Base-by-base conservation (phyloP, 345 rosid genomes). In the Clausena lansium region DNA sequence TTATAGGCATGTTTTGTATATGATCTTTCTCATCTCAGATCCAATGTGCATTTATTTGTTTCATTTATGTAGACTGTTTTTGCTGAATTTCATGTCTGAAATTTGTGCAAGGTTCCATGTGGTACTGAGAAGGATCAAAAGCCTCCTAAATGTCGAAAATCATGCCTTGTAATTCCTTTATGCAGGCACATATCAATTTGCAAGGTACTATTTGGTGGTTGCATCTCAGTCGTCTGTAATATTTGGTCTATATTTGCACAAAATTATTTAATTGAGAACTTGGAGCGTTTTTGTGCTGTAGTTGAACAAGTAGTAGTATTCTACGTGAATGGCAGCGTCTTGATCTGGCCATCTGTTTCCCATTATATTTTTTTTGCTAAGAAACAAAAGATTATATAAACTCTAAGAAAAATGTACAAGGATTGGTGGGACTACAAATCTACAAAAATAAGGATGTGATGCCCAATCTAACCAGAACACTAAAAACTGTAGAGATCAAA, bases 81-180 rank as follows among this genome's bases (percentile, higher is more conserved):
- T 27, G 4, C 38, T 65, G 67, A 47, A 15, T 75, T 45, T 75
- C 27, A 28, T 67, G 20, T 50, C 27, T 77, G 64, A 79, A 69
- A 62, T 80, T 82, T 78, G 73, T 78, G 39, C 67, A 77, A 95
- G 98, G 99, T 95, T 84, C 98, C 99, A n/a, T 95, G 99, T 84
- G 99, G 99, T 74, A 88, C 94, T 41, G 98, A 95, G 87, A 88
- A 77, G 88, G 85, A 89, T 74, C 98, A 93, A 81, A 91, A 89
- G 84, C 96, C 99, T 85, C 97, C 99, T 73, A 86, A 83, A 87
- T 95, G 98, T 80, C 96, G 88, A 67, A 95, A 93, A 78, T 78
- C 84, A 35, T 95, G 99, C 79, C 76, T 68, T 25, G 80, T 90
- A 84, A 73, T 85, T 75, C 89, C 85, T 59, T 77, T 93, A 50